Percentiles rank a stretch among this genome's conserved stretches.
These are phyloP conservation scores for Taphrina deformans DNA, from an alignment of 1,139 yeast species.

Conservation along the genomic window DNA sequence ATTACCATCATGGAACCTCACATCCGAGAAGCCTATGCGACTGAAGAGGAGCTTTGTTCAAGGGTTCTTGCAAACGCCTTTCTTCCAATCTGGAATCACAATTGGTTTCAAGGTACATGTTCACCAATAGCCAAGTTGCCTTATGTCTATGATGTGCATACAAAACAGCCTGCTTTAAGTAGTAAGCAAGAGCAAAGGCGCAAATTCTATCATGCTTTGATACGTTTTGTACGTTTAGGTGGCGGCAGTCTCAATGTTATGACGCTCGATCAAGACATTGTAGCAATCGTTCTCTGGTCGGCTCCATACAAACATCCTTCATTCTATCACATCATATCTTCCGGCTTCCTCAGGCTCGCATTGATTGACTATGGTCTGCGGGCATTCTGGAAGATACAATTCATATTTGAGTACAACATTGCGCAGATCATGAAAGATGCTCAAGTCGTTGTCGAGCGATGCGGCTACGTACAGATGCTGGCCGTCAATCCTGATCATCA, in stretches of 20 bases:
- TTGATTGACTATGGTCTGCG: not conserved
- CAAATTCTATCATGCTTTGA: not conserved
- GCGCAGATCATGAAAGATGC: not conserved
- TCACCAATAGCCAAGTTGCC: not conserved
- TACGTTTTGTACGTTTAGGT: not conserved
- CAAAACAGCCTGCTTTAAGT: not conserved
- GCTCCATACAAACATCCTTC: not conserved
- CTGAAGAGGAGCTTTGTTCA: not conserved
- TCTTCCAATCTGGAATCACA: not conserved
- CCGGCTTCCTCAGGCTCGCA: not conserved
- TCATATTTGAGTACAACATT: not conserved
- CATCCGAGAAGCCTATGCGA: not conserved
- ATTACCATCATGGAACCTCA: not conserved
- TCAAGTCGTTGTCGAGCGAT: not conserved
- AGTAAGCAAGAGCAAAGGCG: not conserved
- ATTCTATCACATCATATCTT: not conserved
- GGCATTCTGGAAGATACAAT: not conserved
- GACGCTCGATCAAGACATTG: not conserved
- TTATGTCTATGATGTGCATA: too few relatives aligned
- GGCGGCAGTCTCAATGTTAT: not conserved
- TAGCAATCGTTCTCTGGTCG: not conserved
- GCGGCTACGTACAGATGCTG: conserved; percentile 5
- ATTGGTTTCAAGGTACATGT: not conserved
- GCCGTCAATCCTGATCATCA: not conserved
- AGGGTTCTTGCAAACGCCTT: not conserved